Percentiles rank a stretch among this genome's conserved stretches.
phyloP scores from a whole-genome alignment of 1,284 basidiomycete genomes.

The Psilocybe mexicana region DNA sequence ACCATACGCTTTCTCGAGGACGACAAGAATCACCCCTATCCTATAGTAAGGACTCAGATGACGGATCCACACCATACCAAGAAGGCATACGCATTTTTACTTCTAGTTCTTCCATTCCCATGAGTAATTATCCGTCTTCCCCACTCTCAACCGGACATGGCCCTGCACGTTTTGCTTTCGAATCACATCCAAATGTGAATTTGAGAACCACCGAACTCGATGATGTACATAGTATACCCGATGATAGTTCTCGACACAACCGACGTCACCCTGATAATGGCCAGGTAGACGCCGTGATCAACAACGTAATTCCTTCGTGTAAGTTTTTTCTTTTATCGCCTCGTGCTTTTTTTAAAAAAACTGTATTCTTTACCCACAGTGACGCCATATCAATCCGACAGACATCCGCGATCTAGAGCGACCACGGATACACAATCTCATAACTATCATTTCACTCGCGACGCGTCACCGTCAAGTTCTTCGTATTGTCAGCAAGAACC shows the following conservation, averaged over 20 bases:
- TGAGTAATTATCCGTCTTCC: conserved; percentile 26
- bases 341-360: not conserved
- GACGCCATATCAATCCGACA: not conserved
- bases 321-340: not conserved
- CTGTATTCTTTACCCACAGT: not conserved
- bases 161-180: not conserved
- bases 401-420: not conserved
- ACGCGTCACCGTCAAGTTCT: not conserved
- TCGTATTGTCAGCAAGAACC: not conserved
- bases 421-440: not conserved
- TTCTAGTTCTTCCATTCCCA: conserved; percentile 31
- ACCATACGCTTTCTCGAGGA: not conserved
- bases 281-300: not conserved
- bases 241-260: not conserved
- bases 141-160: not conserved
- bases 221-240: not conserved
- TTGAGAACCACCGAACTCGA: not conserved
- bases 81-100: not conserved
- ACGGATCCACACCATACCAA: not conserved
- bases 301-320: not conserved
- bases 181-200: not conserved
- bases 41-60: not conserved
- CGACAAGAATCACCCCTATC: not conserved
- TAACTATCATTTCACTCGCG: not conserved
- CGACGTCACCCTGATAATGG: not conserved